Evolutionary conservation across 2,329 filamentous ascomycete species (phyloP).

Genomic region (Mariannaea sp.): DNA sequence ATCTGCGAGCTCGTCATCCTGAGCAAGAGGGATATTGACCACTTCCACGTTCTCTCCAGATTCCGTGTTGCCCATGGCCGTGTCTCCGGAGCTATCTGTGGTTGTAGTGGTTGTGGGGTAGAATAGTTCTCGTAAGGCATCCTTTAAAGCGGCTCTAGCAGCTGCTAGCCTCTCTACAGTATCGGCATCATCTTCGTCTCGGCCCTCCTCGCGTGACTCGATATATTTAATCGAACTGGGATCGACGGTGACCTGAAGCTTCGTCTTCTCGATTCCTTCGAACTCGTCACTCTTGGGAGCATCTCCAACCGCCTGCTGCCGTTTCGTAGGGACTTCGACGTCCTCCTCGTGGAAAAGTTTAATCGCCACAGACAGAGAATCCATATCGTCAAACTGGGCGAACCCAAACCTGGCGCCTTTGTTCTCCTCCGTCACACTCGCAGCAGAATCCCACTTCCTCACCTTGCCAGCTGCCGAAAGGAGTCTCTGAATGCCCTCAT

Average conservation of each 20-base stretch:
- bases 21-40: constrained; percentile 83
- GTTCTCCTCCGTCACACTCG: constrained; percentile 63
- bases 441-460: constrained; percentile 82
- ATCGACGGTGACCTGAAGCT: constrained; percentile 77
- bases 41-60: constrained; percentile 75
- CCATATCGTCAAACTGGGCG: constrained; percentile 90
- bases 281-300: constrained; percentile 51
- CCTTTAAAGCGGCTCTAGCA: constrained; percentile 69
- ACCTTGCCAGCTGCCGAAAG: constrained; percentile 77
- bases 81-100: constrained; percentile 64
- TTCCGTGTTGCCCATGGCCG: constrained; percentile 68
- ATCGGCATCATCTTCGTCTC: constrained; percentile 68
- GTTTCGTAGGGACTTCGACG: constrained; percentile 81
- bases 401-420: constrained; percentile 91
- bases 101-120: constrained; percentile 60
- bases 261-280: constrained; percentile 68
- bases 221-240: constrained; percentile 82
- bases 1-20: constrained; percentile 92
- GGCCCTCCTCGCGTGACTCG: constrained; percentile 75
- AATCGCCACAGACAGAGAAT: constrained; percentile 83
- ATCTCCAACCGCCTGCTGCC: constrained; percentile 61
- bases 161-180: constrained; percentile 71
- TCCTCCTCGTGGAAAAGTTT: constrained; percentile 83
- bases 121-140: constrained; percentile 72
- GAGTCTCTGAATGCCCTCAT: constrained; percentile 79